Percentiles rank a stretch among this genome's conserved stretches.
Conservation (phyloP, 2,329 filamentous ascomycete genomes). For the Cercospora sp. region DNA sequence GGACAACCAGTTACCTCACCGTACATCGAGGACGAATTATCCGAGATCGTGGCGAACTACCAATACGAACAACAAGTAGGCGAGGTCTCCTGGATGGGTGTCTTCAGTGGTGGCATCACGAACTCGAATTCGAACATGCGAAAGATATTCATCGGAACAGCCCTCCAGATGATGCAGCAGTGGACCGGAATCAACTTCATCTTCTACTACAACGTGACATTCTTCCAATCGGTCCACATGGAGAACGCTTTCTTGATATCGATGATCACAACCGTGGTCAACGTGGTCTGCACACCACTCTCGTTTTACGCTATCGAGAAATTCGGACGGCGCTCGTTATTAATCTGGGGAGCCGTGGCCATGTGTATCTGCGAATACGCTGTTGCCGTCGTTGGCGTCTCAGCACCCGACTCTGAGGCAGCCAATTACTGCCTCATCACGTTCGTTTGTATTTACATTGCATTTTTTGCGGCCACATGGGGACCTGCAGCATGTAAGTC, state of each 20-base stretch:
- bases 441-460: constrained; percentile 90
- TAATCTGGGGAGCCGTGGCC: constrained; percentile 73
- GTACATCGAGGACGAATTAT: constrained; percentile 74
- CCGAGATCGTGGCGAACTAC: constrained; percentile 86
- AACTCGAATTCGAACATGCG: constrained; percentile 54
- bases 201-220: constrained; percentile 63
- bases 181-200: constrained; percentile 93
- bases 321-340: constrained; percentile 75
- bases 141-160: constrained; percentile 49
- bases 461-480: constrained; percentile 88
- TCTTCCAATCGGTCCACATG: constrained; percentile 78
- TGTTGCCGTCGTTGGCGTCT: constrained; percentile 62
- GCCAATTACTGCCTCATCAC: constrained; percentile 64
- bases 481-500: constrained; percentile 12
- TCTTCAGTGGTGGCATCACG: constrained; percentile 58
- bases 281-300: constrained; percentile 79
- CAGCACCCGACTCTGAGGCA: constrained; percentile 46
- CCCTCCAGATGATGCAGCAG: constrained; percentile 53
- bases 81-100: constrained; percentile 53
- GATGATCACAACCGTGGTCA: constrained; percentile 84
- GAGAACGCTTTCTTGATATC: constrained; percentile 77
- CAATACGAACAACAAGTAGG: constrained; percentile 74
- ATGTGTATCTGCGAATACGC: constrained; percentile 87
- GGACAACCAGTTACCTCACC: constrained; percentile 71
- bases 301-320: constrained; percentile 87